These are phyloP conservation scores for Fusarium poae DNA, from an alignment of 2,329 filamentous ascomycete genomes.

Conservation along the genomic window DNA sequence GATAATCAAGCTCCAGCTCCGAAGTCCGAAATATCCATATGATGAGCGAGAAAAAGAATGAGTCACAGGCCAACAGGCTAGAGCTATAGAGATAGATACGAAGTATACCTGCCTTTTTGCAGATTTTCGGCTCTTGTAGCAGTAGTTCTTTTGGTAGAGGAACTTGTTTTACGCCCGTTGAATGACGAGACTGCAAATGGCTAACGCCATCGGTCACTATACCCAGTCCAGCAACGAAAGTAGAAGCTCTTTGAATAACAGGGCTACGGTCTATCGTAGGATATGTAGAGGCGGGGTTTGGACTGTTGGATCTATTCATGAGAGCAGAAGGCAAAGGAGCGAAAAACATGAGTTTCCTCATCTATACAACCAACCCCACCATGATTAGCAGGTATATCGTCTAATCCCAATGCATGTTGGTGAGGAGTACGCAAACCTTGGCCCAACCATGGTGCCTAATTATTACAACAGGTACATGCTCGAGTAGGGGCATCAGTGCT, in stretches of 20 bases:
- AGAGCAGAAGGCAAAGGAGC: neutral
- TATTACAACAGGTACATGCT: neutral
- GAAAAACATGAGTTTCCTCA: neutral
- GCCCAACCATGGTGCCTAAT: slow-evolving; percentile 10
- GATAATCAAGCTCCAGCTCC: slow-evolving; percentile 38
- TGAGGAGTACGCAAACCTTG: slow-evolving; percentile 33
- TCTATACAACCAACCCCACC: slow-evolving; percentile 25
- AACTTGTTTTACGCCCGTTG: slow-evolving; percentile 7
- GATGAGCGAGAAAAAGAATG: slow-evolving; percentile 29
- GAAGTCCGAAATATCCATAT: slow-evolving; percentile 36
- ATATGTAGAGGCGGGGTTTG: neutral
- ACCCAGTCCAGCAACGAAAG: slow-evolving; percentile 1
- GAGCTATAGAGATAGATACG: neutral
- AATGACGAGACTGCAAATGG: slow-evolving; percentile 6
- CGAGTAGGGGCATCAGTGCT: too few relatives aligned
- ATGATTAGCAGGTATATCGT: neutral
- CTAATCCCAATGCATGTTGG: neutral
- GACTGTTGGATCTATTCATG: neutral
- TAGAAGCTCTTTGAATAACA: neutral
- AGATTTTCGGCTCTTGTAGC: slow-evolving; percentile 8
- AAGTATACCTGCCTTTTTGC: neutral
- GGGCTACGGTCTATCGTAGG: too few relatives aligned
- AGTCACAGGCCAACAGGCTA: slow-evolving; percentile 26
- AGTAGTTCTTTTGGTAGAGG: slow-evolving; percentile 8
- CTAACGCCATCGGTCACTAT: slow-evolving; percentile 8